Evolutionary conservation across 768 basidiomycete genomes (phyloP), one percentile per base, ranked within the genome.

Genomic region (Suillus spraguei): DNA sequence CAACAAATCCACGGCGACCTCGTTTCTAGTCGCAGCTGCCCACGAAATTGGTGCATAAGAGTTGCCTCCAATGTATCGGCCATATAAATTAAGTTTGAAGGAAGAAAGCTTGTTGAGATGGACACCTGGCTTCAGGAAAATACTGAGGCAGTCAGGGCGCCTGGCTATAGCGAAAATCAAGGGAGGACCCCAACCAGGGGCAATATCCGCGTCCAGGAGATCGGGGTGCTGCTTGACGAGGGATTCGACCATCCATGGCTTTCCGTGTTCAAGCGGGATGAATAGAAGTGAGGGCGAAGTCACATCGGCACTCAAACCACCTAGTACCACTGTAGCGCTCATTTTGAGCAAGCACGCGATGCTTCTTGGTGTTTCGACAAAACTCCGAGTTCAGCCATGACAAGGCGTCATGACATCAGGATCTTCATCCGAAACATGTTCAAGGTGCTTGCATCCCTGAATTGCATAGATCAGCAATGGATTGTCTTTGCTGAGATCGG

Each of bases 31-130:
- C 4, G 13, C 22, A 16, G 36, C 54, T 24, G 54, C 36, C 54
- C 54, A 55, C 22, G 54, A 38, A 5, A 38, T 38, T 36, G 54
- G 54, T 22, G n/a, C 22, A 24, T 55, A 17, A 36, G 22, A 38
- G 22, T 28, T 28, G 28, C 28, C n/a, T n/a, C n/a, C n/a, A n/a
- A n/a, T n/a, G n/a, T n/a, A n/a, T n/a, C n/a, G 13, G 47, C 2
- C 0, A 5, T 52, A 32, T 52, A 33, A 5, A 20, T 0, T 0
- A 1, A 4, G 17, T 0, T 11, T 52, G 50, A 52, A 3, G 13
- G 6, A 38, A 38, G 36, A 55, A 38, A 8, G 16, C 8, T 55
- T 22, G 54, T 38, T 24, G 36, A 24, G 36, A 22, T 55, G 1
- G 16, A 24, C 36, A 2, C 36, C 54, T 1, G 17, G 14, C 14